A percentile compares a stretch with the other conserved stretches of the same genome.
Conservation (phyloP, 2,329 filamentous ascomycete species). For the Aspergillus jensenii region DNA sequence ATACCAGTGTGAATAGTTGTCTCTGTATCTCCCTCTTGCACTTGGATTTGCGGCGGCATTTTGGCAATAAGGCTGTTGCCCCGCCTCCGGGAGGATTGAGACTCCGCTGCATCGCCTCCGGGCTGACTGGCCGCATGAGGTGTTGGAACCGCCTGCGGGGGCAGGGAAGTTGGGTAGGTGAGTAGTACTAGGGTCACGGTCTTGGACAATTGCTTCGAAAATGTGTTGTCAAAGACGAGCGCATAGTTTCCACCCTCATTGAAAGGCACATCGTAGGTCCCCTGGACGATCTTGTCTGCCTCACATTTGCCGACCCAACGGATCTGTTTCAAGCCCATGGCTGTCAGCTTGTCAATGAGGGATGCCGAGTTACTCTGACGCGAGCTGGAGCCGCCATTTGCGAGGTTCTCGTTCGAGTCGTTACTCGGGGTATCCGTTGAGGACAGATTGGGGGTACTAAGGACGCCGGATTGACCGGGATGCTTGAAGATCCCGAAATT, state of each 20-base stretch:
- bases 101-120: slow-evolving; percentile 51
- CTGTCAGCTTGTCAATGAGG: slow-evolving; percentile 64
- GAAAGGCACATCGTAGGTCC: slow-evolving; percentile 74
- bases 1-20: slow-evolving; percentile 78
- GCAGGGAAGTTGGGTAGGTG: slow-evolving; percentile 79
- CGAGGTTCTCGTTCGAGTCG: slow-evolving; percentile 36
- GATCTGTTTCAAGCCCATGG: slow-evolving; percentile 62
- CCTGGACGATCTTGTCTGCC: slow-evolving; percentile 90
- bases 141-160: slow-evolving; percentile 46
- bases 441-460: slow-evolving; percentile 40
- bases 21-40: slow-evolving; percentile 24
- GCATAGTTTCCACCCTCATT: slow-evolving; percentile 91
- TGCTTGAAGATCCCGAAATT: slow-evolving; percentile 99
- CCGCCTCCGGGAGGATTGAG: slow-evolving; percentile 32
- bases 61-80: slow-evolving; percentile 29
- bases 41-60: slow-evolving; percentile 21
- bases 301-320: slow-evolving; percentile 93
- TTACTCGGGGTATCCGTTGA: slow-evolving; percentile 44
- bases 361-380: slow-evolving; percentile 69
- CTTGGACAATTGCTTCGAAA: slow-evolving; percentile 93
- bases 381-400: slow-evolving; percentile 39
- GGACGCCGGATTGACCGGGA: slow-evolving; percentile 67
- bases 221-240: slow-evolving; percentile 97
- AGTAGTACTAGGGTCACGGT: slow-evolving; percentile 92
- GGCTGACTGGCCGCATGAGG: slow-evolving; percentile 39